Conservation (phyloP, 768 basidiomycete genomes). For the Rhizopogon vinicolor region DNA sequence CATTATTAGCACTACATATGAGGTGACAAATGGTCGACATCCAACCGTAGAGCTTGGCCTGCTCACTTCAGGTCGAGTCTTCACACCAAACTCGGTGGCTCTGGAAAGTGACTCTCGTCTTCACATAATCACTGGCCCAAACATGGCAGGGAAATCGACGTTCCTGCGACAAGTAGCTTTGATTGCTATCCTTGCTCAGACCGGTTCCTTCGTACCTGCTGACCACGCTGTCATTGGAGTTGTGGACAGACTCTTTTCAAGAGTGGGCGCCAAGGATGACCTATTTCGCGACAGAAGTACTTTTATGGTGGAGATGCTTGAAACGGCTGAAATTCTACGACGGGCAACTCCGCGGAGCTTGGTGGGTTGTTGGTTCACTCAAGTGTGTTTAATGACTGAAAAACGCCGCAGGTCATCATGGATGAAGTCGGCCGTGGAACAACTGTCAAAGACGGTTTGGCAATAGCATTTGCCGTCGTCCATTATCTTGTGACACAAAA, state of each 20-base stretch:
- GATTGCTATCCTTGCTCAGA: conserved; percentile 85
- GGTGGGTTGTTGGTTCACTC: conserved; percentile 37
- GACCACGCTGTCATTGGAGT: conserved; percentile 75
- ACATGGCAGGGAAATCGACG: conserved; percentile 96
- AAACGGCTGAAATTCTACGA: conserved; percentile 86
- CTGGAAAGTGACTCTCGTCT: conserved; percentile 59
- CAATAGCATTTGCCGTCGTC: conserved; percentile 89
- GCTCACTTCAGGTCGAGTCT: conserved; percentile 64
- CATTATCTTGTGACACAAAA: conserved; percentile 75
- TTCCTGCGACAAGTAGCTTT: conserved; percentile 88
- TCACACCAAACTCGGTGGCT: conserved; percentile 77
- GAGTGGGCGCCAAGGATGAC: conserved; percentile 94
- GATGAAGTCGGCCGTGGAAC: conserved; percentile 99
- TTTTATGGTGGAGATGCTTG: conserved; percentile 98
- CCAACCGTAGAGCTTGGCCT: conserved; percentile 91
- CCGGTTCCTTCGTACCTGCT: conserved; percentile 92
- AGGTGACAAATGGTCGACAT: conserved; percentile 81
- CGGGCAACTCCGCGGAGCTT: conserved; percentile 81
- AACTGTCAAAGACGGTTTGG: conserved; percentile 85
- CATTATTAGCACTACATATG: conserved; percentile 44
- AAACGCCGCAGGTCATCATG: conserved; percentile 80
- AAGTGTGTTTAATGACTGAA: neutral
- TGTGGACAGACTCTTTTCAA: conserved; percentile 89
- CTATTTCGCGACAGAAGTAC: conserved; percentile 91
- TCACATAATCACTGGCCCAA: conserved; percentile 90